A percentile compares a stretch with the other conserved stretches of the same genome.
phyloP scores from a whole-genome alignment of 805 yeast genomes.

The Geotrichum ghanense region DNA sequence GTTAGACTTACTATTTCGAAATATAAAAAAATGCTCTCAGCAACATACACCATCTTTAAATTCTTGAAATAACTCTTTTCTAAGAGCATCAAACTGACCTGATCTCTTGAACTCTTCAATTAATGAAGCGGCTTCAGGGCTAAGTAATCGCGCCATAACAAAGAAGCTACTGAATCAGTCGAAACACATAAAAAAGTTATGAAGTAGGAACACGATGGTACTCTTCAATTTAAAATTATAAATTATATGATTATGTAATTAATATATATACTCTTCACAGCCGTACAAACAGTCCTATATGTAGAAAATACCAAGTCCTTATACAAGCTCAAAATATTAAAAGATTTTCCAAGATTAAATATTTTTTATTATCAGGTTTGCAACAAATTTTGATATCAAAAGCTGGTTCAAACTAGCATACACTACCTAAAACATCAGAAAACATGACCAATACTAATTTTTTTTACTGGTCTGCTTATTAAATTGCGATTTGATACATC shows the following conservation, averaged over 20 bases:
- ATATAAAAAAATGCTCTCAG: too few species aligned
- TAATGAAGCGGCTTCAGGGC: constrained; percentile 7
- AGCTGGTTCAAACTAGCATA: too few species aligned
- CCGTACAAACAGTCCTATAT: not conserved
- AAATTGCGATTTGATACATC: constrained; percentile 12
- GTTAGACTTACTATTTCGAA: not conserved
- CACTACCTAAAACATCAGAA: too few species aligned
- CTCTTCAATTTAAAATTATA: not conserved
- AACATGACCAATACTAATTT: not conserved
- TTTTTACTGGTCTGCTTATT: constrained; percentile 1
- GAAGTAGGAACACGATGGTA: too few species aligned
- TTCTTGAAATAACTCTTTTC: constrained; percentile 11
- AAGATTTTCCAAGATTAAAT: too few species aligned
- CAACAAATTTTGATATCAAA: too few species aligned
- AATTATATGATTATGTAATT: not conserved
- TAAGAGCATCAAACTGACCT: constrained; percentile 16
- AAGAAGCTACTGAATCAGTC: not conserved
- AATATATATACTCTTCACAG: not conserved
- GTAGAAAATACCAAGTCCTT: too few species aligned
- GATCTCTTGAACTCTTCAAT: constrained; percentile 15
- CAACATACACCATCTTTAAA: constrained; percentile 15
- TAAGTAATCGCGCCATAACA: not conserved
- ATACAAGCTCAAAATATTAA: too few species aligned
- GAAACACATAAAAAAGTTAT: not conserved
- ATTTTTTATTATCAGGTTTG: too few species aligned